Base-by-base conservation (phyloP, 495 filamentous ascomycete genomes). In the Penicillium argentinense region DNA sequence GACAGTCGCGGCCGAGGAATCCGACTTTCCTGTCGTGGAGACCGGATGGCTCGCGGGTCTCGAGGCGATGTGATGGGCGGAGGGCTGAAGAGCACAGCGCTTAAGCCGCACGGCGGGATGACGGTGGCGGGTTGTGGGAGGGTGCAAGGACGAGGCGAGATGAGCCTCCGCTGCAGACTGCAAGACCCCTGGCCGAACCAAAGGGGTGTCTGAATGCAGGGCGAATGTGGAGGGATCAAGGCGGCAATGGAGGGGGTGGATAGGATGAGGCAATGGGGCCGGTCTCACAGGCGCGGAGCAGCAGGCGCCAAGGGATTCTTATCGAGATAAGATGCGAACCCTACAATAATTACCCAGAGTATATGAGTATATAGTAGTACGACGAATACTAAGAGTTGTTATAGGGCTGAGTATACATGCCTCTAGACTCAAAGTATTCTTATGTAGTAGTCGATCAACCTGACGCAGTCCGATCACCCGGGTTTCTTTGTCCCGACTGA, bases 281-380 rank as follows among this genome's bases (percentile, higher is more conserved):
- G 42, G 56, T 56, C 47, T 60, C 53, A 60, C 49, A 49, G 39
- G 32, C 42, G 57, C 54, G 54, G 52, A 53, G 53, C 38, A 52
- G 57, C 60, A 57, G 57, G 53, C 38, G 56, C 60, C 60, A 57
- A 60, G 53, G 22, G 37, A 25, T 45, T 27, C 53, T 60, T 54
- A 60, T 60, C 57, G 47, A 28, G 59, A 62, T 62, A 59, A 59
- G 59, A 56, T 52, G 47, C 25, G n/a, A n/a, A n/a, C n/a, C n/a
- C n/a, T n/a, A n/a, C n/a, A n/a, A 32, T 18, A 38, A 27, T 21
- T n/a, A 19, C 22, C 37, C 16, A 32, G 24, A 19, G 24, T 41
- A 42, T 24, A 39, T 27, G 24, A 30, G 38, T 38, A 47, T 21
- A 9, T 5, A 23, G 16, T 8, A 1, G 18, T 30, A 11, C 19